Base-by-base conservation (phyloP, 768 basidiomycete genomes). In the Auriculariales sp. region DNA sequence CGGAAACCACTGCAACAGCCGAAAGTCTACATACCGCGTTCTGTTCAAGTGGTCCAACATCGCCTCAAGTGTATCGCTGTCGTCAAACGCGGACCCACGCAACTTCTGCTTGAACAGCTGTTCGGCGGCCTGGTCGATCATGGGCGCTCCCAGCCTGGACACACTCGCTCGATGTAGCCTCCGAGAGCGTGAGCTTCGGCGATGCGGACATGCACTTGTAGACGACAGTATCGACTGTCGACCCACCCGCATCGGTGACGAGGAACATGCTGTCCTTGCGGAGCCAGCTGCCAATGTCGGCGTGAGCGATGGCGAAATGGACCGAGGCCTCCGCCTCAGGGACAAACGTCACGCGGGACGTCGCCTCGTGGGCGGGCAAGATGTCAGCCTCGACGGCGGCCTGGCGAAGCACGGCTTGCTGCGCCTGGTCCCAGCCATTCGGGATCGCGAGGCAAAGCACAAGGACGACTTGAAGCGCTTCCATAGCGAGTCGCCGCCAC, bases 291-390 rank as follows among this genome's bases (percentile, higher is more conserved):
- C 29, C 39, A 28, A 29, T 30, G 39, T 51, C 24, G 19, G 25
- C 22, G 6, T 46, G 14, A 12, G 12, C 42, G 1, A 51, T 39
- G 1, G 42, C 50, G 31, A 45, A 51, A 28, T 51, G 50, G 17
- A 51, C 50, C 9, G 50, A 51, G 5, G 50, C 50, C 24, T 51
- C 50, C n/a, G 39, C 50, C 24, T 51, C 50, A 14, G 42, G 22
- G 5, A 51, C 42, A 31, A 51, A 51, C 14, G 42, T 15, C 7
- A 51, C 11, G 10, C 39, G 39, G 12, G 9, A 3, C n/a, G 30
- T 17, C 4, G 6, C 17, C 10, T 22, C 32, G 28, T 45, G 27
- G 17, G 3, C 15, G 9, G 29, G 27, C 3, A 51, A 28, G n/a
- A 51, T 30, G 17, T 22, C 28, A 25, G 50, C 50, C 10, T 27